phyloP scores from a whole-genome alignment of 2,329 filamentous ascomycete species.

The Lomentospora prolificans region DNA sequence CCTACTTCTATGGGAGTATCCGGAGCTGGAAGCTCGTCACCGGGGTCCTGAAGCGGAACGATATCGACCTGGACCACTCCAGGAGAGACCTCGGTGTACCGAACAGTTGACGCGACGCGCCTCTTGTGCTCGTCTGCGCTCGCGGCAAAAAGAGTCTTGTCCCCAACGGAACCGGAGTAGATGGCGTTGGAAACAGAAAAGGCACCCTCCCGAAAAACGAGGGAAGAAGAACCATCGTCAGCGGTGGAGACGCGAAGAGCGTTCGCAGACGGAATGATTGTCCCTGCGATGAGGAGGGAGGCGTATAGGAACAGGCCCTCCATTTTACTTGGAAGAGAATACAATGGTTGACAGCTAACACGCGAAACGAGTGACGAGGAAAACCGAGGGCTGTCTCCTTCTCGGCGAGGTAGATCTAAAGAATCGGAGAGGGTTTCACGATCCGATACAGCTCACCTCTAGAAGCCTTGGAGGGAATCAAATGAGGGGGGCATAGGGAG shows the following conservation, averaged over 20 bases:
- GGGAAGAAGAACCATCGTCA: background rate
- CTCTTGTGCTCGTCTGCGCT: background rate
- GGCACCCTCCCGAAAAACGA: background rate
- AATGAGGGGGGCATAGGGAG: background rate
- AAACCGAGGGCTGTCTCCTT: background rate
- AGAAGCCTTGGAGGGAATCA: background rate
- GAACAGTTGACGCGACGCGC: background rate
- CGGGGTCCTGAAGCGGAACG: background rate
- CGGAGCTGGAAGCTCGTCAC: background rate
- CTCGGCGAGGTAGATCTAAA: background rate
- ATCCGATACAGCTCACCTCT: background rate
- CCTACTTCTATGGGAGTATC: background rate
- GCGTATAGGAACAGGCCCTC: background rate
- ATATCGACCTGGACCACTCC: background rate
- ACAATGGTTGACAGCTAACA: background rate
- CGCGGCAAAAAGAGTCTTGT: background rate
- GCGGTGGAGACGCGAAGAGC: background rate
- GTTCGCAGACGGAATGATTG: background rate
- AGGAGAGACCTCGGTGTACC: background rate
- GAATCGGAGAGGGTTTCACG: background rate
- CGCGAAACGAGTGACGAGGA: background rate
- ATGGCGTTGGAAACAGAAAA: background rate
- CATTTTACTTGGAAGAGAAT: background rate
- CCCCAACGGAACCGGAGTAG: background rate
- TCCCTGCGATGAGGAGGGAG: background rate